These are phyloP conservation scores for Mycena pura DNA, from an alignment of 768 basidiomycete species.

Conservation along the genomic window DNA sequence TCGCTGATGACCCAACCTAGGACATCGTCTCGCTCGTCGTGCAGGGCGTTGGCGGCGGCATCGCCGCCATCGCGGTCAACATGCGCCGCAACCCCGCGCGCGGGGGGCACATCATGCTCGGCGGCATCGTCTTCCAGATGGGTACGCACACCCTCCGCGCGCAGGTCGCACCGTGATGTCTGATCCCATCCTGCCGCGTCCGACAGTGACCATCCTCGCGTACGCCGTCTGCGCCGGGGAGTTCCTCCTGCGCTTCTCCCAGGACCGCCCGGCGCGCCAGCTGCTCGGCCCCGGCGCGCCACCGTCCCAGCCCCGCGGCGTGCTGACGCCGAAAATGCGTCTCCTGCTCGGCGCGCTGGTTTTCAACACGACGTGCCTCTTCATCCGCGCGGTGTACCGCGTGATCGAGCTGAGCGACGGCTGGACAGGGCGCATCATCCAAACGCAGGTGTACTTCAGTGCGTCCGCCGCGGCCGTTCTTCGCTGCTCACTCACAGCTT, in stretches of 20 bases:
- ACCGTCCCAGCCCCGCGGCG: too few relatives aligned
- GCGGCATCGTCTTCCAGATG: slow-evolving; percentile 25
- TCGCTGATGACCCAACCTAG: slow-evolving; percentile 16
- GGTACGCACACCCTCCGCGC: slow-evolving; percentile 2
- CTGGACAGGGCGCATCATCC: slow-evolving; percentile 41
- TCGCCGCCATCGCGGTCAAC: slow-evolving; percentile 48
- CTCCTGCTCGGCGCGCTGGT: slow-evolving; percentile 11
- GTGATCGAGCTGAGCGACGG: slow-evolving; percentile 42
- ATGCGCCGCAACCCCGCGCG: slow-evolving; percentile 5
- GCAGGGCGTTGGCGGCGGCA: slow-evolving; percentile 69
- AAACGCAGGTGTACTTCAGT: slow-evolving; percentile 44
- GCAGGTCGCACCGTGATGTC: slow-evolving; percentile 33
- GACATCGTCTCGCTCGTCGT: slow-evolving; percentile 68
- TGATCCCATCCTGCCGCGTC: slow-evolving; percentile 29
- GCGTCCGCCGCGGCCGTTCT: slow-evolving; percentile 12
- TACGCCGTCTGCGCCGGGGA: slow-evolving; percentile 43
- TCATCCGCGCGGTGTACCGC: slow-evolving; percentile 39
- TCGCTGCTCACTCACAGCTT: background rate
- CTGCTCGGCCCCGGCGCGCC: background rate
- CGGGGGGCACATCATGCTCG: slow-evolving; percentile 25
- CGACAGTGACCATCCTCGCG: slow-evolving; percentile 14
- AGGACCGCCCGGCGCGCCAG: slow-evolving; percentile 1
- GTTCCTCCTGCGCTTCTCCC: slow-evolving; percentile 47
- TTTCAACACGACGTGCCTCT: slow-evolving; percentile 25
- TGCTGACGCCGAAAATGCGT: slow-evolving; percentile 1